Evolutionary conservation across 441 rosid genomes (phyloP), one percentile per base, ranked within the genome.

Genomic region (Viola pubescens): DNA sequence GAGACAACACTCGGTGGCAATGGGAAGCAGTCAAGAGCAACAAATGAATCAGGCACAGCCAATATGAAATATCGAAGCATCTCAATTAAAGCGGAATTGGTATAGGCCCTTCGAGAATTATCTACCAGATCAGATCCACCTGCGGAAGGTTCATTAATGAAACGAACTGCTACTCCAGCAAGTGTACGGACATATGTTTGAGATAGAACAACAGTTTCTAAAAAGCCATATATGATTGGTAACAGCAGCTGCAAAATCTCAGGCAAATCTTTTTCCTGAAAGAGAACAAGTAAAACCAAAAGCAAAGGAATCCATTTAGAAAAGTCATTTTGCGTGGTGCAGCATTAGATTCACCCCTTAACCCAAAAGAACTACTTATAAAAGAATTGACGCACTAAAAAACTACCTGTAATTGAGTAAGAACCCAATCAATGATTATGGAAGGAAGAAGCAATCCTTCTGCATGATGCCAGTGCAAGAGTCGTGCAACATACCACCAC

Each of bases 401-500:
- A 14, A 46, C 46, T 70, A 91, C 99, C 95, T 91, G 96, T 52
- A 95, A 78, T 69, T 84, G 96, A 71, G 58, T 80, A 69, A 95
- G 83, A 85, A 79, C 95, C 99, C 99, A 95, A 74, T 95, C 99
- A 71, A 91, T 87, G 69, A 91, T 78, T 61, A 81, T 75, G 68
- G 94, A 85, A 68, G 99, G 96, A 71, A 88, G 79, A 72, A 91
- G 82, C 54, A 95, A 80, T 59, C 99, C 98, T 74, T 89, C 99
- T 53, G 89, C 76, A 72, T 79, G 82, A 81, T 89, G 97, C 91
- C 98, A 95, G 54, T 85, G 99, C 75, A 95, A 73, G 48, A 91
- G 91, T 56, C 95, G 87, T 72, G 89, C 95, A 69, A 91, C 73
- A 78, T 95, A 95, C 90, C 87, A 82, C 99, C 98, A 95, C 72